Conservation (phyloP, 495 filamentous ascomycete species). For the Lophium mytilinum region DNA sequence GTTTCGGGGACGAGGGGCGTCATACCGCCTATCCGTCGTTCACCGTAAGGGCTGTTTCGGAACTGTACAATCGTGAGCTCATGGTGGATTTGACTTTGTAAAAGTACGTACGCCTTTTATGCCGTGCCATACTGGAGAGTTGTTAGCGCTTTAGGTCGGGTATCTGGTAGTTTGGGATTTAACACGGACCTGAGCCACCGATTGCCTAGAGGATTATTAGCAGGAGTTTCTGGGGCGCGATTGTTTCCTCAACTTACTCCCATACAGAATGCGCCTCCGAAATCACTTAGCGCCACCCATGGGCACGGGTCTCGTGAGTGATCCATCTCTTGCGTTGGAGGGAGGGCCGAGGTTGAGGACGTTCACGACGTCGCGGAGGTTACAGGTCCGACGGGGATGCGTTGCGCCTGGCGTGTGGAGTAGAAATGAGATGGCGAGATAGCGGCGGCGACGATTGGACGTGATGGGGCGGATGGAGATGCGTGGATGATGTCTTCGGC, state of each 20-base stretch:
- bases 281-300: slow-evolving; percentile 93
- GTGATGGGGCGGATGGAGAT: background rate
- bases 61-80: slow-evolving; percentile 4
- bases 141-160: background rate
- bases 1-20: background rate
- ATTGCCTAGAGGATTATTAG: slow-evolving; percentile 52
- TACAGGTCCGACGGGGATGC: too few relatives aligned
- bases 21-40: slow-evolving; percentile 77
- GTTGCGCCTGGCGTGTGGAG: too few relatives aligned
- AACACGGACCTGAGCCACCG: slow-evolving; percentile 49
- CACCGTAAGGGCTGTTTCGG: slow-evolving; percentile 62
- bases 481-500: background rate
- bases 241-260: slow-evolving; percentile 54
- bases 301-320: slow-evolving; percentile 86
- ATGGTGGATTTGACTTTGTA: background rate
- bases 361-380: background rate
- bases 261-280: slow-evolving; percentile 96
- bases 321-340: slow-evolving; percentile 47
- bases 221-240: background rate
- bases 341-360: background rate
- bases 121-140: slow-evolving; percentile 80
- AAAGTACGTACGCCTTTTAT: slow-evolving; percentile 65
- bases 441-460: too few relatives aligned
- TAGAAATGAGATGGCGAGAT: too few relatives aligned
- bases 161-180: background rate